Evolutionary conservation across 768 basidiomycete species (phyloP).

Genomic region (Atractiella rhizophila): DNA sequence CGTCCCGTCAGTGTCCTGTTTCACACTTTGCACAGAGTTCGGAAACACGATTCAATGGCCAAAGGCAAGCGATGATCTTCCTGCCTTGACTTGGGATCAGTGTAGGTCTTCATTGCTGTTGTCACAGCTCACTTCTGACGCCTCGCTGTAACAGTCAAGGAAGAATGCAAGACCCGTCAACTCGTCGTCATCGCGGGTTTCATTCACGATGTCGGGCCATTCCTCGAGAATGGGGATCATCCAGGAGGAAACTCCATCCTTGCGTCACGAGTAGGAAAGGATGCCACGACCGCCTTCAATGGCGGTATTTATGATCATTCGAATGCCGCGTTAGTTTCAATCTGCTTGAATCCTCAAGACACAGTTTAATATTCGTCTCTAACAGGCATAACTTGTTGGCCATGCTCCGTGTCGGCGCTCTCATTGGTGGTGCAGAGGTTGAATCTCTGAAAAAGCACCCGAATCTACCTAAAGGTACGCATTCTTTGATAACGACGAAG

Average conservation of each 20-base stretch:
- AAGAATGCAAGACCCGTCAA: slow-evolving; percentile 37
- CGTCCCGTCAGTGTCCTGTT: too few relatives aligned
- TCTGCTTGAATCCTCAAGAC: slow-evolving; percentile 47
- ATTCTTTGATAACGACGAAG: too few relatives aligned
- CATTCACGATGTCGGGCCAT: slow-evolving; percentile 56
- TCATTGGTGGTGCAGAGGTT: slow-evolving; percentile 38
- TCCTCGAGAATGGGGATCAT: slow-evolving; percentile 47
- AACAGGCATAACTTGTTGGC: slow-evolving; percentile 40
- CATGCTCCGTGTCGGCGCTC: slow-evolving; percentile 47
- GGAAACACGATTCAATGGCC: slow-evolving; percentile 28
- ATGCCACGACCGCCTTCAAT: slow-evolving; percentile 61
- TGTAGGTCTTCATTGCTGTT: slow-evolving; percentile 28
- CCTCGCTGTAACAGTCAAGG: slow-evolving; percentile 27
- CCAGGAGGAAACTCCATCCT: slow-evolving; percentile 49
- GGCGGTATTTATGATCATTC: slow-evolving; percentile 63
- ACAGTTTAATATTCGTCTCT: neutral
- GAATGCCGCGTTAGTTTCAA: slow-evolving; percentile 61
- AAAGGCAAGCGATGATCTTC: slow-evolving; percentile 31
- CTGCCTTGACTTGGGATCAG: slow-evolving; percentile 55
- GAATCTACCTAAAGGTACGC: too few relatives aligned
- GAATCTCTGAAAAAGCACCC: slow-evolving; percentile 14
- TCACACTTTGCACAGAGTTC: too few relatives aligned
- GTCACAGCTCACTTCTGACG: neutral
- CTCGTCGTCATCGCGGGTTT: slow-evolving; percentile 58
- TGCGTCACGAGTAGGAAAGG: slow-evolving; percentile 36